Base-by-base conservation (phyloP, 345 rosid species). In the Ceriops zippeliana region DNA sequence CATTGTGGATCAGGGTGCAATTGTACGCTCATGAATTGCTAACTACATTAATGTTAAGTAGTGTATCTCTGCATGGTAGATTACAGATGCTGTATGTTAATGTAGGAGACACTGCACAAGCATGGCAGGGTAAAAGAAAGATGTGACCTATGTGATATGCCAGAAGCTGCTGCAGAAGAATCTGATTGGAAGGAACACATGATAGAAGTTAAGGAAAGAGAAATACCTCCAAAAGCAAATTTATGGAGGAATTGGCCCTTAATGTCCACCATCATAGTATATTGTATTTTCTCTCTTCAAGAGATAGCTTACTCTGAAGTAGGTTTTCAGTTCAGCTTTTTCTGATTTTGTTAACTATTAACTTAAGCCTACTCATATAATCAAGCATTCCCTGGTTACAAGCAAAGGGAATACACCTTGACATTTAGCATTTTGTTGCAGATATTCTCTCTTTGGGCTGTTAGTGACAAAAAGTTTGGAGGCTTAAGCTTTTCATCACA, bases 271-370 rank as follows among this genome's bases (percentile, higher is more conserved):
- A 79, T 87, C 70, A 61, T 81, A 15, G 84, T 84, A 13, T 86
- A 87, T 67, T 87, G 88, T 58, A 82, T 87, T 65, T 87, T 86
- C 68, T 86, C 90, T 6, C 85, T 86, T 46, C 88, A 87, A 57
- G 88, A 87, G 76, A 83, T 87, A 42, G 92, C 88, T 73, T 87
- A 87, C 62, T 63, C 79, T 16, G 90, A 87, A 80, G 92, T 84
- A 74, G 73, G 54, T 71, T 27, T 32, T 59, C 11, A 11, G 49
- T 56, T 66, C 64, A 68, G 52, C 11, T 19, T 61, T n/a, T 38
- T 10, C 59, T 56, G 28, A 24, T 56, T 56, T 56, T 8, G 30
- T 8, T n/a, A 54, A 1, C 58, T 54, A 5, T 54, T 56, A 27
- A 42, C 49, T 42, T 11, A 13, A 42, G 17, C 49, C 49, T 42